Percentiles rank a stretch among this genome's conserved stretches.
phyloP scores from a whole-genome alignment of 805 yeast species.

The Cyberlindnera xylosilytica region DNA sequence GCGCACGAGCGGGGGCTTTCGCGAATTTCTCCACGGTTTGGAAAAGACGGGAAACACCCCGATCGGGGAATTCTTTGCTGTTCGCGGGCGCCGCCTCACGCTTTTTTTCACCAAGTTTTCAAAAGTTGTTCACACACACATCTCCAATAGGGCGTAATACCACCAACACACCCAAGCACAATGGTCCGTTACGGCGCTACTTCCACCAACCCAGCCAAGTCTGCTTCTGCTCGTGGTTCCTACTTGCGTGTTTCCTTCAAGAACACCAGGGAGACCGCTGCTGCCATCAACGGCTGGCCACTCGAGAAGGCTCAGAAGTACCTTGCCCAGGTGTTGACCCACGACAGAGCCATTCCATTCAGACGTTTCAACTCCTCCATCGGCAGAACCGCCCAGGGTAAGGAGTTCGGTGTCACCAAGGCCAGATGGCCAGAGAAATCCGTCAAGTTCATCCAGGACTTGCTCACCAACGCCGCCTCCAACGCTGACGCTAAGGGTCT shows the following conservation, averaged over 20 bases:
- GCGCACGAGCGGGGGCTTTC: neutral
- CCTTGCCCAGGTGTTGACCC: constrained; percentile 94
- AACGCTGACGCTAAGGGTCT: constrained; percentile 99
- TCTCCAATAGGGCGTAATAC: constrained; percentile 3
- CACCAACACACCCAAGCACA: constrained; percentile 24
- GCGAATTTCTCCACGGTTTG: neutral
- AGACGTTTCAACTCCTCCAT: constrained; percentile 95
- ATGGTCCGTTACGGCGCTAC: constrained; percentile 99
- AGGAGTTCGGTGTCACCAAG: constrained; percentile 99
- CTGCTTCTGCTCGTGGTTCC: constrained; percentile 99
- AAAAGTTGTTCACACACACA: constrained; percentile 4
- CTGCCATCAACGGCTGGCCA: constrained; percentile 98
- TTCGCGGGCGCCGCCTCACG: neutral
- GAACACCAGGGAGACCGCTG: constrained; percentile 99
- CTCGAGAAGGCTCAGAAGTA: constrained; percentile 92
- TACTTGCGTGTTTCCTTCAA: constrained; percentile 99
- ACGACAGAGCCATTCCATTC: constrained; percentile 99
- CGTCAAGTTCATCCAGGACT: constrained; percentile 91
- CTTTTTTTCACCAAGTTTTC: constrained; percentile 11
- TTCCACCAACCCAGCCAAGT: constrained; percentile 98
- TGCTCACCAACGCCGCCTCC: constrained; percentile 96
- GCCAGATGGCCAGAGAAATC: constrained; percentile 99
- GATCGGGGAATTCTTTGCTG: constrained; percentile 6
- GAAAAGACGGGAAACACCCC: constrained; percentile 6
- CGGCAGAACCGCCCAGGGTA: constrained; percentile 99